Evolutionary conservation across 192 early-diverging fungal genomes (phyloP), one percentile per base, ranked within the genome.

Genomic region (Rhizoclosmatium globosum): DNA sequence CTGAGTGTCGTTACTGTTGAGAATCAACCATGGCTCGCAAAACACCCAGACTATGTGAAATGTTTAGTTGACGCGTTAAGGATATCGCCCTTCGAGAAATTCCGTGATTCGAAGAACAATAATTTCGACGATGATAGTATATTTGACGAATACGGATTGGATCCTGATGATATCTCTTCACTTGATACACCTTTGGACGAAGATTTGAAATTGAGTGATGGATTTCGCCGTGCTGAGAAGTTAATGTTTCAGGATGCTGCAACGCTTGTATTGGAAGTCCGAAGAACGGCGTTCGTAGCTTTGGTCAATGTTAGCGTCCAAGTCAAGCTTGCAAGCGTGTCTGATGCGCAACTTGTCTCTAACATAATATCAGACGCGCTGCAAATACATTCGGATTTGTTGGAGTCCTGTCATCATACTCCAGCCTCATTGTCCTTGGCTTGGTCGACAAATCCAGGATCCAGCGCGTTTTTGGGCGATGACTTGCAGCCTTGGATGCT

Each of bases 11-110:
- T 21, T 4, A n/a, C 57, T 13, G 72, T 48, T 6, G 38, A 21
- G 23, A 76, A 76, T 53, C 74, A 76, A 56, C 13, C 46, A n/a
- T 76, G 48, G 45, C 42, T 76, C 9, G 74, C 44, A 38, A 66
- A n/a, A 3, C 42, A 76, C 41, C 6, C 15, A n/a, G 74, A 66
- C 23, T 76, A 65, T 66, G 4, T 67, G 11, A 23, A 67, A 17
- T 15, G 4, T 47, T 6, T 76, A 11, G 46, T 76, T 4, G 21
- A 47, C 46, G 39, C 38, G 17, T 53, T 76, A 6, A 11, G 64
- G 62, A 67, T 76, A 67, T 76, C 62, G 2, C 74, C 74, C 21
- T 59, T 76, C 47, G 46, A 19, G n/a, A n/a, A 47, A 4, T 4
- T 1, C 11, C 11, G 1, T 0, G 69, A 71, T n/a, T 7, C 0